phyloP scores from a whole-genome alignment of 768 basidiomycete species.

The Psilocybe cubensis region DNA sequence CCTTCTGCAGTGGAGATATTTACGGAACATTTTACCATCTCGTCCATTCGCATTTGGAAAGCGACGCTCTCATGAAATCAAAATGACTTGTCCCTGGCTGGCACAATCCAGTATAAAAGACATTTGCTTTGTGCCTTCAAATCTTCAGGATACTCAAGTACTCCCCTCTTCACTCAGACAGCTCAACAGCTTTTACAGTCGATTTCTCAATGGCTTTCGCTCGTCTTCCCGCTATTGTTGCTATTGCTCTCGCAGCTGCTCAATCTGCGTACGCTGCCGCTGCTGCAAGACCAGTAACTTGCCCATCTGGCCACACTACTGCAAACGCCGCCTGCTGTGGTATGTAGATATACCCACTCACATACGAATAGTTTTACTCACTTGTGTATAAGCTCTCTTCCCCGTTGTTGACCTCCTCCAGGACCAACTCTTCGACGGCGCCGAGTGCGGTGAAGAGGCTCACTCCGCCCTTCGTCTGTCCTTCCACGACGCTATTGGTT shows the following conservation, averaged over 20 bases:
- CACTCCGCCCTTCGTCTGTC: conserved; percentile 23
- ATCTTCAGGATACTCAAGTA: conserved; percentile 19
- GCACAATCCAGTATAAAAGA: conserved; percentile 17
- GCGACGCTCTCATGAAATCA: conserved; percentile 5
- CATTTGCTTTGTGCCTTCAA: background rate
- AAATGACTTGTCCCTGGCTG: background rate
- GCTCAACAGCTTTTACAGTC: conserved; percentile 8
- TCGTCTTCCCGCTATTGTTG: conserved; percentile 20
- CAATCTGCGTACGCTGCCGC: conserved; percentile 18
- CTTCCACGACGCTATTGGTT: conserved; percentile 28
- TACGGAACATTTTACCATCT: conserved; percentile 7
- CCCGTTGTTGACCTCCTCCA: conserved; percentile 18
- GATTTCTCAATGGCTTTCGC: conserved; percentile 20
- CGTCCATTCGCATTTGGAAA: conserved; percentile 1
- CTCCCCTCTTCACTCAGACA: conserved; percentile 12
- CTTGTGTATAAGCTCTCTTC: conserved; percentile 15
- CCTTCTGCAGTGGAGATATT: conserved; percentile 8
- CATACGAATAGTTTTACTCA: background rate
- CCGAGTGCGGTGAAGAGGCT: conserved; percentile 32
- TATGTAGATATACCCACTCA: conserved; percentile 6
- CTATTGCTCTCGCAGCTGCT: conserved; percentile 17
- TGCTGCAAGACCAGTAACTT: conserved; percentile 24
- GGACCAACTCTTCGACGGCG: conserved; percentile 11
- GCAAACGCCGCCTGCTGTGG: conserved; percentile 27
- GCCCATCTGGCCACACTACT: conserved; percentile 26